Percentiles rank a stretch among this genome's conserved stretches.
These are phyloP conservation scores for Actinomortierella ambigua DNA, from an alignment of 371 early-diverging fungal species.

Conservation along the genomic window DNA sequence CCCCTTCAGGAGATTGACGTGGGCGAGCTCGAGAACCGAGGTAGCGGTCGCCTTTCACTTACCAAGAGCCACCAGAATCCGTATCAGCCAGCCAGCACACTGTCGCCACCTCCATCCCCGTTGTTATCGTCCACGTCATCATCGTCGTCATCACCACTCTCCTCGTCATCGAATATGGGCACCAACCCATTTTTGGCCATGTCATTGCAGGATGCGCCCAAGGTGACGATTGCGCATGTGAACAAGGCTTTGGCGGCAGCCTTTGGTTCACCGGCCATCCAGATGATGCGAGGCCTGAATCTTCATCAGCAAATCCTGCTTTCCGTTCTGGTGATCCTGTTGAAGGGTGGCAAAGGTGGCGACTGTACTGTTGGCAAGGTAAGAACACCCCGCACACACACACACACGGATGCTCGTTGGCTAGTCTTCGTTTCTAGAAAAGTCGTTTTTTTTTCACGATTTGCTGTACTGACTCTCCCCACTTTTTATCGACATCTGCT, in stretches of 20 bases:
- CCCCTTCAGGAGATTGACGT: slow-evolving; percentile 29
- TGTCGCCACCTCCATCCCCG: neutral
- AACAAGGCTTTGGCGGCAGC: slow-evolving; percentile 69
- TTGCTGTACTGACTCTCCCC: no score
- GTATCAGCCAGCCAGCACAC: neutral
- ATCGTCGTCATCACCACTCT: neutral
- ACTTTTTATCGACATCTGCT: no score
- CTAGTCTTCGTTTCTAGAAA: neutral
- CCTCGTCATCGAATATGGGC: neutral
- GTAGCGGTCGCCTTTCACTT: slow-evolving; percentile 7
- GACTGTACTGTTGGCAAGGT: slow-evolving; percentile 59
- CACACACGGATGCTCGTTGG: slow-evolving; percentile 30
- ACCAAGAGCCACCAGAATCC: slow-evolving; percentile 1
- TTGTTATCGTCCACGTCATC: neutral
- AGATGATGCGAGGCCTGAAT: slow-evolving; percentile 70
- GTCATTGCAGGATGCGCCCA: slow-evolving; percentile 51
- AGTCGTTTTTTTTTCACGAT: no score
- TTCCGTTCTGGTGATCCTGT: slow-evolving; percentile 54
- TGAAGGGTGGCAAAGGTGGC: slow-evolving; percentile 46
- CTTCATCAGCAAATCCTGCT: slow-evolving; percentile 85
- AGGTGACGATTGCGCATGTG: slow-evolving; percentile 82
- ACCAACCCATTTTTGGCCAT: no score
- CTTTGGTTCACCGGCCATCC: slow-evolving; percentile 66
- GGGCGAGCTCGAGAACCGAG: slow-evolving; percentile 22
- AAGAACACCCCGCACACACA: slow-evolving; percentile 14